Conservation (phyloP, 805 yeast species). For the Ogataea degrootiae region DNA sequence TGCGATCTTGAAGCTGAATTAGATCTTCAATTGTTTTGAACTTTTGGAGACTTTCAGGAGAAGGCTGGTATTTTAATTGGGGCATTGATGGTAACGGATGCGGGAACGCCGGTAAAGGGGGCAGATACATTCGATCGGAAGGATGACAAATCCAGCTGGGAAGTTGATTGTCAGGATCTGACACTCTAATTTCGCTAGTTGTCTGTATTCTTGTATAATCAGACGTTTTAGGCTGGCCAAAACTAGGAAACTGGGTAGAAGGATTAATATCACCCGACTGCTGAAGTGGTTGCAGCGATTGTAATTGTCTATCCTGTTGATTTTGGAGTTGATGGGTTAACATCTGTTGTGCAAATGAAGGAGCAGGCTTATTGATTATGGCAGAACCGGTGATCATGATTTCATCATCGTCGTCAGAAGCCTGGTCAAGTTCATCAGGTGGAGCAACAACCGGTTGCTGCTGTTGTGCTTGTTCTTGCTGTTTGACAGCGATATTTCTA, state of each 20-base stretch:
- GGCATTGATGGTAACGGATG: not conserved
- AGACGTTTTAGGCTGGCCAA: no score
- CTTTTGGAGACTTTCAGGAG: no score
- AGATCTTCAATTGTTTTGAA: no score
- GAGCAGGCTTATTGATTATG: not conserved
- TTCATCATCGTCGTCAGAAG: conserved; percentile 4
- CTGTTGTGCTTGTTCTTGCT: no score
- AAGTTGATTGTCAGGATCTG: not conserved
- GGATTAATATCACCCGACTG: no score
- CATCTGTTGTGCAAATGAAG: not conserved
- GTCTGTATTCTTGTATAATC: not conserved
- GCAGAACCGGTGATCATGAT: conserved; percentile 2
- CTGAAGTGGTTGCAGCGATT: no score
- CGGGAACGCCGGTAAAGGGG: not conserved
- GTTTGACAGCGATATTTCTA: no score
- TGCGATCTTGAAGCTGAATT: no score
- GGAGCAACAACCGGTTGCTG: not conserved
- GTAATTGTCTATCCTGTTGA: no score
- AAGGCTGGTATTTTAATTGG: no score
- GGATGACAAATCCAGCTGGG: not conserved
- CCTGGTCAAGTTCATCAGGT: conserved; percentile 6
- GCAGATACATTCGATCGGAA: not conserved
- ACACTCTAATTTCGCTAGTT: not conserved
- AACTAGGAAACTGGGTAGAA: not conserved
- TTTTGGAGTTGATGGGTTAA: no score